These are phyloP conservation scores for Fusarium aywerte DNA, from an alignment of 2,329 filamentous ascomycete genomes.

Conservation along the genomic window DNA sequence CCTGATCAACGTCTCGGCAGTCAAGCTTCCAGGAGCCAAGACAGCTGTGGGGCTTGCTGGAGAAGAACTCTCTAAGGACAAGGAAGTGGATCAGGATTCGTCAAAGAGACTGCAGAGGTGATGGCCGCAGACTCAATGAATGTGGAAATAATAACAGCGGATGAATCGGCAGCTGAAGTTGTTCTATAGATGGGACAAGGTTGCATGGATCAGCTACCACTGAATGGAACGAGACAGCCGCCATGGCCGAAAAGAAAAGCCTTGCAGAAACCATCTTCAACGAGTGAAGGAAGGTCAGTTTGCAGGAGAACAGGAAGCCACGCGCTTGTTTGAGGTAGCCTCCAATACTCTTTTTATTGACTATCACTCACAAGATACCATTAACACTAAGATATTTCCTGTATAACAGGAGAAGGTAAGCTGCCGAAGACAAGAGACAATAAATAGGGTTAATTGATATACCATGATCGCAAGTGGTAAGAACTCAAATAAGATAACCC, in stretches of 20 bases:
- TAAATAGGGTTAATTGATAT: too few species aligned
- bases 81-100: background rate
- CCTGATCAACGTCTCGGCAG: background rate
- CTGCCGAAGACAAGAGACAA: background rate
- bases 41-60: background rate
- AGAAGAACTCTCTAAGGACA: background rate
- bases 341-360: background rate
- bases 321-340: background rate
- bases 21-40: background rate
- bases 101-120: background rate
- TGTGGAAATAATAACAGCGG: background rate
- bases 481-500: too few species aligned
- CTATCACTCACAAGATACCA: background rate
- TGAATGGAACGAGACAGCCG: background rate
- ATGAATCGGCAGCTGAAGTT: background rate
- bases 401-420: background rate
- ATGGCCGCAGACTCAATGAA: background rate
- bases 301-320: background rate
- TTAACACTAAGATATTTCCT: background rate
- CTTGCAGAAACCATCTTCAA: background rate
- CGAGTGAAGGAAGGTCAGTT: background rate
- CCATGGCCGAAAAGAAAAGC: background rate
- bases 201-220: background rate
- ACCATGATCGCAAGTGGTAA: too few species aligned
- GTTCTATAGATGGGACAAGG: background rate